Evolutionary conservation across 192 early-diverging fungal genomes (phyloP).

Genomic region (Gryganskiella cystojenkinii): DNA sequence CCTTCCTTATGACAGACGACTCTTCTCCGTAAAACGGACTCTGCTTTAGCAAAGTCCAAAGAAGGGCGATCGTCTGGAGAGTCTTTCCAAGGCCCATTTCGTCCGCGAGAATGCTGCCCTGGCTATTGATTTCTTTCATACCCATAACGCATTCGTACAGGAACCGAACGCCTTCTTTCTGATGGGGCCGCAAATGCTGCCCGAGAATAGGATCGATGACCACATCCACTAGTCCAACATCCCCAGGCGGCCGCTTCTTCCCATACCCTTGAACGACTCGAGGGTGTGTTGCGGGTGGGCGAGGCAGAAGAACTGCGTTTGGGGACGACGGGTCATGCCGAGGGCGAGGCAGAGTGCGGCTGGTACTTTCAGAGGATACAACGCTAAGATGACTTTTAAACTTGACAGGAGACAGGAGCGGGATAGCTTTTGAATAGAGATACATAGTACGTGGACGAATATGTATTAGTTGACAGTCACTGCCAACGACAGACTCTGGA

Average conservation of each 20-base stretch:
- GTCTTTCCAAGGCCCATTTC: conserved; percentile 78
- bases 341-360: conserved; percentile 17
- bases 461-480: too few relatives aligned
- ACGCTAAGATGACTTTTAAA: conserved; percentile 24
- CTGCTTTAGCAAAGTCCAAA: conserved; percentile 59
- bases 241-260: conserved; percentile 28
- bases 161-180: conserved; percentile 57
- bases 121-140: conserved; percentile 73
- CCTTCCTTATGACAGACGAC: conserved; percentile 40
- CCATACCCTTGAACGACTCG: conserved; percentile 27
- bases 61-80: conserved; percentile 71
- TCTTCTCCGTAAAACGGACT: conserved; percentile 55
- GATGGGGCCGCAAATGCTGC: conserved; percentile 59
- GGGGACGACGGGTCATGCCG: conserved; percentile 48
- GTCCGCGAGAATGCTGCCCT: conserved; percentile 78
- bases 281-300: conserved; percentile 41
- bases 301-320: conserved; percentile 47
- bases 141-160: conserved; percentile 64
- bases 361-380: conserved; percentile 1
- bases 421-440: neutral
- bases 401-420: neutral
- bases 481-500: too few relatives aligned
- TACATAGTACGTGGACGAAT: too few relatives aligned
- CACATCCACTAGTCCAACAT: conserved; percentile 55
- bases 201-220: conserved; percentile 61